Evolutionary conservation across 78 protist species (phyloP), one percentile per base, ranked within the genome.

Genomic region (Monocercomonoides exilis): DNA sequence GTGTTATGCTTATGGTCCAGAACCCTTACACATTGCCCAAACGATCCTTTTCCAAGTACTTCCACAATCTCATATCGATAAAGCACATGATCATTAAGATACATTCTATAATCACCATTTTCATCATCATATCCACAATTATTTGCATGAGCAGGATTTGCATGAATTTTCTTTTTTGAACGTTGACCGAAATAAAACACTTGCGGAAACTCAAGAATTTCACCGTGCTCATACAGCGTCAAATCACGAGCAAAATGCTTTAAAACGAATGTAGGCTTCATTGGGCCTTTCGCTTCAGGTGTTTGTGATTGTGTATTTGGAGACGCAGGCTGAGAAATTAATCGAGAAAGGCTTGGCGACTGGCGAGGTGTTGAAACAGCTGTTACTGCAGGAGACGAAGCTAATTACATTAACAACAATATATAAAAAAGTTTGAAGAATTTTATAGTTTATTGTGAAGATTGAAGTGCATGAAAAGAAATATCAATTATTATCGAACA

Each of bases 51-150:
- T 4, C 98, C 98, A 0, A 95, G 84, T 32, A 2, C 38, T 0
- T 64, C 77, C 54, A 94, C 21, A 3, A 96, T 32, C 80, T 95
- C 97, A 85, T 92, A 96, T 2, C 98, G 85, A 81, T 92, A 95
- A 2, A 86, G 89, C 1, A 97, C 36, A 85, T 96, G 98, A 79
- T 96, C 98, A 81, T 94, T 94, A 81, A 45, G 38, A 2, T 89
- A 88, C 3, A 90, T 2, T 41, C 54, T 70, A 80, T 95, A 95
- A 84, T 95, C 97, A 4, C 97, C 99, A 1, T 88, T 5, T 4
- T 93, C 95, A 46, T 94, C 97, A 81, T 96, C 97, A 54, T 70
- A 95, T 3, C 42, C 29, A 34, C 46, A 3, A 45, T 77, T 84
- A 87, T 92, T 21, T 33, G 2, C 63, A 41, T 33, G 41, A 1